A percentile compares a stretch with the other conserved stretches of the same genome.
Conservation (phyloP, 2,329 filamentous ascomycete species). For the Zopfia rhizophila region DNA sequence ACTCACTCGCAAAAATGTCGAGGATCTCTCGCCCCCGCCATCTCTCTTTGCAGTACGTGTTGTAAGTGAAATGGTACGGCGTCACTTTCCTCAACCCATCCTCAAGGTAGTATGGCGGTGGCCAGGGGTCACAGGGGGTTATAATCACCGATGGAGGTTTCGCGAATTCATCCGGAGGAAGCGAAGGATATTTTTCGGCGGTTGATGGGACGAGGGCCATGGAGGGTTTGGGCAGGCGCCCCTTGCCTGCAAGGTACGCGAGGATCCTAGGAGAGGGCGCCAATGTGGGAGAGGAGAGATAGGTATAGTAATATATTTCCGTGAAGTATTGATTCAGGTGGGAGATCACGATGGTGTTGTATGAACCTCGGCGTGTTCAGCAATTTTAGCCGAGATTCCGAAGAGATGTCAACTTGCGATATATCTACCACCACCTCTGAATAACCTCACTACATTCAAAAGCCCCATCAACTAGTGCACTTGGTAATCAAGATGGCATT, state of each 20-base stretch:
- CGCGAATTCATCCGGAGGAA: conserved; percentile 50
- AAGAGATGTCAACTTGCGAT: too few relatives aligned
- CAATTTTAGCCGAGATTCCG: too few relatives aligned
- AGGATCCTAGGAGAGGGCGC: conserved; percentile 63
- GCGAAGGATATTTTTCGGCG: conserved; percentile 40
- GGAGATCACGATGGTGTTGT: too few relatives aligned
- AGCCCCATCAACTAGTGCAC: neutral
- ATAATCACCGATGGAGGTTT: conserved; percentile 61
- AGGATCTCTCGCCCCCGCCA: conserved; percentile 86
- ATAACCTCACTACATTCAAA: too few relatives aligned
- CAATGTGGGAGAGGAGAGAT: conserved; percentile 46
- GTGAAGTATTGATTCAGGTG: neutral
- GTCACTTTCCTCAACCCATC: conserved; percentile 82
- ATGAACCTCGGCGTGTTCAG: too few relatives aligned
- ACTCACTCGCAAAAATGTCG: conserved; percentile 91
- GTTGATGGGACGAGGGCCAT: conserved; percentile 57
- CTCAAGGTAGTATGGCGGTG: conserved; percentile 82
- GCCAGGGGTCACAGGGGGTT: conserved; percentile 65
- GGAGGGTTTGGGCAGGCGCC: conserved; percentile 49
- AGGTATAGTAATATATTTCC: too few relatives aligned
- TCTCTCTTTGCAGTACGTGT: conserved; percentile 92
- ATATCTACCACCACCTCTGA: too few relatives aligned
- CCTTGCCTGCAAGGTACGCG: conserved; percentile 63
- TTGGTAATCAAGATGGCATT: conserved; percentile 38
- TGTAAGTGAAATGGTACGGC: conserved; percentile 94